phyloP scores from a whole-genome alignment of 208 protist genomes.

The Acanthamoeba sp. region DNA sequence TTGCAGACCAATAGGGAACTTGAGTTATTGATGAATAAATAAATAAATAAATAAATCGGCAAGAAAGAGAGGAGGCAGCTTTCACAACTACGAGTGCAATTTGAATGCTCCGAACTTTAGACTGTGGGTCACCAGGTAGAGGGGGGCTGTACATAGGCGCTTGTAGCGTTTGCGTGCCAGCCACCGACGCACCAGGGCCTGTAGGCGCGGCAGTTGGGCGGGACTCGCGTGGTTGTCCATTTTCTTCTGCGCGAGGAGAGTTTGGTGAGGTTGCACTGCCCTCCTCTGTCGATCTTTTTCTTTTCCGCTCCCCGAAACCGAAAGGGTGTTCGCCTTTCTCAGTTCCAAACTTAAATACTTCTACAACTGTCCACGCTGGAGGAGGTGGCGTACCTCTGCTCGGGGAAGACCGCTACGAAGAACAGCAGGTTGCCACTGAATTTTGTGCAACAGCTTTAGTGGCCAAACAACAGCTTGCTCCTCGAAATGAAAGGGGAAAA shows the following conservation, averaged over 20 bases:
- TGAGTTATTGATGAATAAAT: neutral
- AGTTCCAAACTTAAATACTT: too few species aligned
- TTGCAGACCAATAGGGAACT: neutral
- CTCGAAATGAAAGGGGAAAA: neutral
- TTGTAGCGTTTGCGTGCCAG: conserved; percentile 67
- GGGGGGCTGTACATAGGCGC: neutral
- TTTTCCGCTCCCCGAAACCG: too few species aligned
- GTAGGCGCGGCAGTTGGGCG: neutral
- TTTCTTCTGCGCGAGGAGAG: neutral
- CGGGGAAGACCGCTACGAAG: too few species aligned
- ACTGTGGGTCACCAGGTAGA: neutral
- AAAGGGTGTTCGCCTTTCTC: too few species aligned
- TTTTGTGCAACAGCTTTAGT: neutral
- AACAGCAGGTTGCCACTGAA: too few species aligned
- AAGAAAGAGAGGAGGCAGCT: too few species aligned
- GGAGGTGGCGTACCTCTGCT: too few species aligned
- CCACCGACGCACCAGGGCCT: conserved; percentile 64
- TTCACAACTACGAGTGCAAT: too few species aligned
- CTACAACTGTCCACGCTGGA: too few species aligned
- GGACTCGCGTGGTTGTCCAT: neutral
- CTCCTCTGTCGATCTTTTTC: too few species aligned
- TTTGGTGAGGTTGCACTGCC: too few species aligned
- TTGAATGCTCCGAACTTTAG: too few species aligned
- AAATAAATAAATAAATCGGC: conserved; percentile 9
- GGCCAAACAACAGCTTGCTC: neutral